These are phyloP conservation scores for Zoysia matrella DNA, from an alignment of 202 grass and related monocot species.

Conservation along the genomic window DNA sequence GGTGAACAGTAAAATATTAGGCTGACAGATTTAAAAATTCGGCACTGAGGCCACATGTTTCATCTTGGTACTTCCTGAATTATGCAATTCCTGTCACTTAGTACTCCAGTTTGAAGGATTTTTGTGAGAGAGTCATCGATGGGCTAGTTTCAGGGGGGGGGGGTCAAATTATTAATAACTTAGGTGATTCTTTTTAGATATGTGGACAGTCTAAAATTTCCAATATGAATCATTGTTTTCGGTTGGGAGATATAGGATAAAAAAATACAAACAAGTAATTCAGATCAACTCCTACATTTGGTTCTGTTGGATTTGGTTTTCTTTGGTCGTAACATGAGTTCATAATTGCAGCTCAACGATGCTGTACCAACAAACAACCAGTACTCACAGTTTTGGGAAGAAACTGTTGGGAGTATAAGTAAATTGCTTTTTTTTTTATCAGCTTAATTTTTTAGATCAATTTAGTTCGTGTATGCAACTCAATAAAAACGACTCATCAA, in stretches of 20 bases:
- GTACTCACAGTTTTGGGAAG: neutral
- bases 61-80: neutral
- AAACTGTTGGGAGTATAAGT: too few relatives aligned
- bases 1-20: neutral
- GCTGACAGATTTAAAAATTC: neutral
- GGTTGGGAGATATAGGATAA: neutral
- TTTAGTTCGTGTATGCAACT: too few relatives aligned
- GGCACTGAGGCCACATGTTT: neutral
- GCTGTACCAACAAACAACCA: conserved; percentile 16
- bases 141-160: neutral
- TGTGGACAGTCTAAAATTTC: neutral
- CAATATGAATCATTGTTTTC: neutral
- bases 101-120: neutral
- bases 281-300: neutral
- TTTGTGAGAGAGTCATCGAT: neutral
- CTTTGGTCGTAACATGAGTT: neutral
- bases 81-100: neutral
- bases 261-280: neutral
- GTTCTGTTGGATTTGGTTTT: neutral
- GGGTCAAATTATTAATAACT: neutral
- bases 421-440: too few relatives aligned
- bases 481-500: too few relatives aligned
- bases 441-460: too few relatives aligned
- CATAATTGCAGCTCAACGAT: conserved; percentile 26
- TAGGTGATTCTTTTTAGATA: neutral